Evolutionary conservation across 352 stramenopile species (phyloP), one percentile per base, ranked within the genome.

Genomic region (Saprolegnia parasitica): DNA sequence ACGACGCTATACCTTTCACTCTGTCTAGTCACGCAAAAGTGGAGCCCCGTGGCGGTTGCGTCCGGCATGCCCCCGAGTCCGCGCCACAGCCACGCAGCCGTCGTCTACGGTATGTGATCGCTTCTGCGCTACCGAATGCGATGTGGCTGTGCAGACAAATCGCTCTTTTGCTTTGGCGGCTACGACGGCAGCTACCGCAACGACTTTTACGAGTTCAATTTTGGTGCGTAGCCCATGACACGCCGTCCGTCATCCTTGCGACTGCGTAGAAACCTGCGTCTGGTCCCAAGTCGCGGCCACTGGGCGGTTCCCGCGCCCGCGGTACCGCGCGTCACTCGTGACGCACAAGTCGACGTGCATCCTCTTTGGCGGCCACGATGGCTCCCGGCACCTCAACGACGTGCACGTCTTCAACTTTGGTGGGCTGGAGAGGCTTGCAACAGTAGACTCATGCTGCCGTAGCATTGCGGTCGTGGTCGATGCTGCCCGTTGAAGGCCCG

Each of bases 201-300:
- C 63, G 96, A 99, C 76, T 98, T 99, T 71, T 93, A 98, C 71
- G 90, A 98, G 78, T 99, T 97, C 75, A 95, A 98, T 72, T 95
- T 95, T 67, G 84, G 84, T 91, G 65, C 46, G 1, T 49, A 56
- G 26, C 23, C 65, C 11, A 0, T 15, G 3, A 58, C 55, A 23
- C 29, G 8, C n/a, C 21, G 47, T 40, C 47, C 13, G 15, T 52
- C 42, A 35, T 45, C 58, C 70, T 65, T 39, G 71, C 9, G 35
- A 39, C 13, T 26, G 54, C 62, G 81, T 87, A 87, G 79, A 88
- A 70, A 89, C 78, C 29, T 86, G 75, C 18, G 83, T 84, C 16
- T 99, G 95, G 96, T 91, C 82, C 24, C 71, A 90, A 11, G 90
- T 98, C 1, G 77, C 78, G 35, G 74, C 84, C 29, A 92, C 79